phyloP scores from a whole-genome alignment of 495 filamentous ascomycete species.

The Podospora comata region DNA sequence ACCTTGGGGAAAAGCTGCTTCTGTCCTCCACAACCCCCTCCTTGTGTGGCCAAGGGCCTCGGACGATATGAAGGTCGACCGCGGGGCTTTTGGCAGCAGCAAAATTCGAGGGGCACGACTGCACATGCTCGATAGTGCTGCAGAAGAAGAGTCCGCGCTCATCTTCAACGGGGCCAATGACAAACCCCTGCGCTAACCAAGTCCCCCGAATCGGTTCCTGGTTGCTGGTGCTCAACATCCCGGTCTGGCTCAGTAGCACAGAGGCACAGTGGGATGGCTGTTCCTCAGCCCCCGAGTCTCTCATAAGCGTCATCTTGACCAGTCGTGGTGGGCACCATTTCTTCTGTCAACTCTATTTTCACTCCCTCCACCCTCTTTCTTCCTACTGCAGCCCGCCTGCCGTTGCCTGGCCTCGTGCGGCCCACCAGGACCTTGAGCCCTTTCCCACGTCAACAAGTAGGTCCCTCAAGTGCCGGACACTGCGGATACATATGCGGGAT shows the following conservation, averaged over 20 bases:
- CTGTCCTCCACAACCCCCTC: not conserved
- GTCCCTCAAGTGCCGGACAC: conserved; percentile 2
- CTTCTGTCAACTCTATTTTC: conserved; percentile 13
- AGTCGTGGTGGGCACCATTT: not conserved
- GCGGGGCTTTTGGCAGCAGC: not conserved
- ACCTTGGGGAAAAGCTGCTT: not conserved
- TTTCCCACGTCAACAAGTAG: not conserved
- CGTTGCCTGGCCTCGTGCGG: conserved; percentile 6
- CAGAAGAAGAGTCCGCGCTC: not conserved
- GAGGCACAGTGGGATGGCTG: not conserved
- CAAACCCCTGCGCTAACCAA: not conserved
- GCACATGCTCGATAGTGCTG: not conserved
- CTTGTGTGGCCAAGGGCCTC: not conserved
- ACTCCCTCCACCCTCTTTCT: conserved; percentile 1
- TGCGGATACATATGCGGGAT: conserved; percentile 20
- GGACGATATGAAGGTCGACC: conserved; percentile 2
- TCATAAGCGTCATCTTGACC: conserved; percentile 14
- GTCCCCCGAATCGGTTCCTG: conserved; percentile 6
- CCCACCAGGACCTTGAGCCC: not conserved
- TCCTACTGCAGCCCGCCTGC: not conserved
- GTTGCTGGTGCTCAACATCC: conserved; percentile 7
- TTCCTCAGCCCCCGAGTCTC: conserved; percentile 5
- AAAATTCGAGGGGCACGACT: conserved; percentile 7
- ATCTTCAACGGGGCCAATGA: conserved; percentile 8
- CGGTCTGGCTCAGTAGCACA: not conserved